These are phyloP conservation scores for Penicillium sp. DNA, from an alignment of 2,329 filamentous ascomycete genomes.

Conservation along the genomic window DNA sequence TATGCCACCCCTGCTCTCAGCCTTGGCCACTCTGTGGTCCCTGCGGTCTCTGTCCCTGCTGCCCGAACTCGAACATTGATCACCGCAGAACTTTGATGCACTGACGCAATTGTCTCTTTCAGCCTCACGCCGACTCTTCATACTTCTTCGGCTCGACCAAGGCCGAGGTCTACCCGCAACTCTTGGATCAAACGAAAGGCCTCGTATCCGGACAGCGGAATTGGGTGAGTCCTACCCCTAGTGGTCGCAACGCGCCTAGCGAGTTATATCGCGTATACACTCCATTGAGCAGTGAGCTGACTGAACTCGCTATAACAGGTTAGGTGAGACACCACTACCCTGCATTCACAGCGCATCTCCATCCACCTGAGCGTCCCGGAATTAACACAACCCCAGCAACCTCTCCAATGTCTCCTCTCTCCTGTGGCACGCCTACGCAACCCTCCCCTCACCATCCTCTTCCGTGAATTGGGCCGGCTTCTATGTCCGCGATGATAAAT, in stretches of 20 bases:
- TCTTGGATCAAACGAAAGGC: constrained; percentile 38
- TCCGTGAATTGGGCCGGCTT: constrained; percentile 49
- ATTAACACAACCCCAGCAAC: constrained; percentile 33
- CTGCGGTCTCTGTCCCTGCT: neutral
- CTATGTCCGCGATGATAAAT: constrained; percentile 45
- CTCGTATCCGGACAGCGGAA: constrained; percentile 44
- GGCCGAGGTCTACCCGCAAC: constrained; percentile 41
- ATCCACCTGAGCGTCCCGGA: neutral
- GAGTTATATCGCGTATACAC: neutral
- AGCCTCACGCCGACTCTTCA: constrained; percentile 49
- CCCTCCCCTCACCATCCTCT: constrained; percentile 42
- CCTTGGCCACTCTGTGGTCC: no score
- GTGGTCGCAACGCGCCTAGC: neutral
- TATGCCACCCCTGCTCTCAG: neutral
- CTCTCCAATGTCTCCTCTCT: constrained; percentile 47
- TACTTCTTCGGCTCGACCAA: constrained; percentile 42
- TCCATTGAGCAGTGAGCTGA: constrained; percentile 3
- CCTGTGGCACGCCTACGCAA: constrained; percentile 47
- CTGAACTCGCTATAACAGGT: constrained; percentile 20
- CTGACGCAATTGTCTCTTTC: constrained; percentile 5
- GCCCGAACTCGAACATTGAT: neutral
- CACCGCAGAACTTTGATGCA: neutral
- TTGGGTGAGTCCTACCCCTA: constrained; percentile 37
- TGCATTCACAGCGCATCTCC: neutral
- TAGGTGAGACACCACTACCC: constrained; percentile 23